Base-by-base conservation (phyloP, 768 basidiomycete genomes). In the Dictyophora rubrovolvata region DNA sequence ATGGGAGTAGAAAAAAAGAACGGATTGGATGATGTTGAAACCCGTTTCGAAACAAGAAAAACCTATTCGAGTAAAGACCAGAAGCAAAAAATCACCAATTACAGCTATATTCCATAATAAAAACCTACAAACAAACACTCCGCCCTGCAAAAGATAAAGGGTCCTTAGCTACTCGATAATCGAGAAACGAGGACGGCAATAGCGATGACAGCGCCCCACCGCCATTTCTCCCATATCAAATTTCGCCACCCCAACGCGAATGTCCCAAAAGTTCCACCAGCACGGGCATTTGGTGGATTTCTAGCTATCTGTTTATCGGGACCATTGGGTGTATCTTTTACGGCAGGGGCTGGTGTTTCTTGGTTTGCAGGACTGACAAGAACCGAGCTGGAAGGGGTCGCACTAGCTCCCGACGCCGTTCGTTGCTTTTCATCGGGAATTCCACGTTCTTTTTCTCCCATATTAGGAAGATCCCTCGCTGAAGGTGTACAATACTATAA, bases 391-490 rank as follows among this genome's bases (percentile, higher is more conserved):
- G 48, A 22, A 63, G 46, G 12, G 62, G 55, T 28, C 63, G 49
- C 37, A 63, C 49, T 37, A 62, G 62, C 62, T 63, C 59, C 58
- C 50, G 68, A 67, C 54, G 71, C 22, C 17, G 57, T 47, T 22
- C 65, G 47, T 50, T 59, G 63, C 37, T 60, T 65, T 52, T 55
- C 72, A 66, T 67, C 69, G 5, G 79, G 66, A 55, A 75, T 78
- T 9, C 84, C 86, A 49, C 81, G 78, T 64, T 87, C 87, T 63
- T 79, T 83, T 70, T 88, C 79, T 20, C 87, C 93, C 95, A 98
- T 98, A 72, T 96, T 96, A 0, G 95, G 95, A 28, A 94, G 71
- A 66, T 93, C 85, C 49, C 77, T 82, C 67, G 82, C 77, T 17
- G 73, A 72, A 11, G 82, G 76, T 33, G 77, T 75, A 66, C 86